Evolutionary conservation across 2,329 filamentous ascomycete species (phyloP), one percentile per base, ranked within the genome.

Genomic region (Blastomyces percursus): DNA sequence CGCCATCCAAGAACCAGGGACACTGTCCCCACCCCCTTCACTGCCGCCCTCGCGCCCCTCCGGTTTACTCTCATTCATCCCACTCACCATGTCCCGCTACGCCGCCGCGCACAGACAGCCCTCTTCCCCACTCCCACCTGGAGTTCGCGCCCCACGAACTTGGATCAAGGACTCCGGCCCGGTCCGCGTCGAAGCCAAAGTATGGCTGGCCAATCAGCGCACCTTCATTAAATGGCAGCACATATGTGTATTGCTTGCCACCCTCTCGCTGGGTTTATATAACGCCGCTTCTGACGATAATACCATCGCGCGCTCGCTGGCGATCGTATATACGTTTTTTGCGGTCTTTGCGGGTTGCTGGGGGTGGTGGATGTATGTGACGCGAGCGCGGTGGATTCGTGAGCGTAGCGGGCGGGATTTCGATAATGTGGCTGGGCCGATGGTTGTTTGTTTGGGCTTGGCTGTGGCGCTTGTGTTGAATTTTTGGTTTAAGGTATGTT

Each of bases 141-240:
- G 94, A 40, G 90, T 99, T n/a, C 84, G 84, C 27, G 86, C 95
- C 71, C 94, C 94, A 1, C 85, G 83, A 9, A 82, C 86, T 67
- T 95, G 93, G 86, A 90, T 99, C 80, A 99, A 99, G 79, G 95
- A 99, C 76, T 84, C 88, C 42, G 93, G 94, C 2, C 89, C 91
- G 44, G 83, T 97, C 67, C 89, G 91, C 72, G 91, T 99, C 63
- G 94, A 99, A 78, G 91, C 91, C 65, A 99, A 99, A 77, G 93
- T 99, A 38, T 99, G 94, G 93, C 86, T 99, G 63, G 94, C 94
- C 61, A 99, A 99, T 76, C 93, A 99, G 78, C 88, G 94, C 65
- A 99, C 94, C 0, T 99, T 96, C 73, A 87, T 99, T 75, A 97
- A 96, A 76, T 99, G 94, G 94, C 90, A 97, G 79, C 92, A 97